A percentile compares a stretch with the other conserved stretches of the same genome.
phyloP scores from a whole-genome alignment of 345 rosid species.

The Eucalyptus paniculata region DNA sequence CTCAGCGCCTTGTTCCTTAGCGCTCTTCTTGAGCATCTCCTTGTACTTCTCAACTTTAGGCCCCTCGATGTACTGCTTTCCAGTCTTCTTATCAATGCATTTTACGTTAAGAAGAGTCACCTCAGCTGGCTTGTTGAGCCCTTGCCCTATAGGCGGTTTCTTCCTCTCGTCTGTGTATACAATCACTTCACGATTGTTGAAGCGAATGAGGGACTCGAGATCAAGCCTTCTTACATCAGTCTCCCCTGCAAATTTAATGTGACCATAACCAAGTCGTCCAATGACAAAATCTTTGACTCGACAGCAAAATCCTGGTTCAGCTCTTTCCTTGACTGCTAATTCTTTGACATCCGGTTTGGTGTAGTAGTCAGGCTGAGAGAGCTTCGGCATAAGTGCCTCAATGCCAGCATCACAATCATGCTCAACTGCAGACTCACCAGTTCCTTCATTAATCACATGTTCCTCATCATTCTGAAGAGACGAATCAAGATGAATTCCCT shows the following conservation, averaged over 20 bases:
- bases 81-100: constrained; percentile 69
- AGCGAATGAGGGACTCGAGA: constrained; percentile 64
- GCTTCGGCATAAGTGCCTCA: constrained; percentile 84
- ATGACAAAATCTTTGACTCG: constrained; percentile 72
- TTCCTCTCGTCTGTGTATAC: constrained; percentile 89
- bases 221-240: constrained; percentile 76
- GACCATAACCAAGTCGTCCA: constrained; percentile 80
- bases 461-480: constrained; percentile 27
- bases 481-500: constrained; percentile 32
- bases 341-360: constrained; percentile 84
- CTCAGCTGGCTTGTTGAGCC: constrained; percentile 85
- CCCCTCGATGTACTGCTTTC: constrained; percentile 63
- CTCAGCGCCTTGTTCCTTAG: constrained; percentile 76
- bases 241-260: constrained; percentile 74
- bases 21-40: constrained; percentile 78
- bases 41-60: constrained; percentile 45
- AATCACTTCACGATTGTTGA: constrained; percentile 72
- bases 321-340: constrained; percentile 77
- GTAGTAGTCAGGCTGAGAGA: constrained; percentile 60
- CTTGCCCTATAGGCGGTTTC: constrained; percentile 86
- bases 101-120: constrained; percentile 87
- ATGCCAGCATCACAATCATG: constrained; percentile 70
- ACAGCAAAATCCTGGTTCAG: constrained; percentile 66
- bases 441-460: constrained; percentile 35
- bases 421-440: constrained; percentile 61